Base-by-base conservation (phyloP, 495 filamentous ascomycete genomes). In the Pyrenopolyporus hunteri region DNA sequence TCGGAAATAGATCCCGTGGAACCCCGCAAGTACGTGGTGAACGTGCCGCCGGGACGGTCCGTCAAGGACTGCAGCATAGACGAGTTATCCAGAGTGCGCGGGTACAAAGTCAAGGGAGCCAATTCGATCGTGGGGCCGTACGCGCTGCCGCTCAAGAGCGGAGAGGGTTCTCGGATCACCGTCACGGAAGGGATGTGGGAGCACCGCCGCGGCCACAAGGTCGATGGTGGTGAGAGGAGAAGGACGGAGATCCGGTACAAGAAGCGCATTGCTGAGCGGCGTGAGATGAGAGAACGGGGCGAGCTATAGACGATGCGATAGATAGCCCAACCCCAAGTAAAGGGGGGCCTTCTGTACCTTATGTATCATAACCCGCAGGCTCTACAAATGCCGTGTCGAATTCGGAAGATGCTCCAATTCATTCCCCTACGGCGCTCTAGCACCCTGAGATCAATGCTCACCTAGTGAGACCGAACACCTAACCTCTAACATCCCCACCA, bases 141-240 rank as follows among this genome's bases (percentile, higher is more conserved):
- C 66, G 79, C 90, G 8, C 76, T 76, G 57, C 82, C 82, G 0
- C 63, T 91, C 8, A 88, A 89, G 78, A 83, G 85, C 6, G 87
- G 84, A 0, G 78, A 76, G 33, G 85, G 83, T 28, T 88, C 86
- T 2, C 78, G 78, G 28, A 78, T 97, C 42, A 78, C 77, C 49
- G 82, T 89, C 5, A 85, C 88, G 60, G 92, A 96, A 67, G 90
- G 90, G 3, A 86, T 96, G 81, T 97, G 93, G 92, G 92, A 95
- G 76, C 79, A 89, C 64, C 80, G 75, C 68, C 81, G 89, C 53
- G 94, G 94, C 32, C 83, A 84, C 39, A 98, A 98, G 85, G 84
- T 97, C 58, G 94, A 98, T 80, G 94, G 94, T 67, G 94, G 94
- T 80, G 94, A 98, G 78, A 84, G 94, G 71, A 85, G 95, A 72